Evolutionary conservation across 2,329 filamentous ascomycete species (phyloP).

Genomic region (Pseudogymnoascus destructans): DNA sequence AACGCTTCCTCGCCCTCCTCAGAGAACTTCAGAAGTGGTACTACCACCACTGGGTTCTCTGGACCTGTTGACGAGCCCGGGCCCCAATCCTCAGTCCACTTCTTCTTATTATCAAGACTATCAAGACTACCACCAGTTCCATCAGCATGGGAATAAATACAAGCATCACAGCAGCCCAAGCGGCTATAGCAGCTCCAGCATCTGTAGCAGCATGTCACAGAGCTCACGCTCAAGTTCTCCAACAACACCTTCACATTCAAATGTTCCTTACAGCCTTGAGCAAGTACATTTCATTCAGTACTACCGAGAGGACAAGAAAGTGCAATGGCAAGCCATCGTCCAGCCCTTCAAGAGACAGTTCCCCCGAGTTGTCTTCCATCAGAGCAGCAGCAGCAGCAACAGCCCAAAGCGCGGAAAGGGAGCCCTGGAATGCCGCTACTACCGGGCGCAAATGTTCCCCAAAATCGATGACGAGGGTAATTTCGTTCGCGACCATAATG

Average conservation of each 20-base stretch:
- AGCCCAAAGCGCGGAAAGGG: background rate
- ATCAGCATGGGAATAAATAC: background rate
- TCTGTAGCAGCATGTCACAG: background rate
- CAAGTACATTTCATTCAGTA: conserved; percentile 10
- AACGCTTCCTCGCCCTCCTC: background rate
- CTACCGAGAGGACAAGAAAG: background rate
- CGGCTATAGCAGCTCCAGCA: background rate
- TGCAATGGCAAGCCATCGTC: conserved; percentile 3
- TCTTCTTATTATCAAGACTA: background rate
- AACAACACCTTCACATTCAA: background rate
- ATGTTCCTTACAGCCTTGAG: background rate
- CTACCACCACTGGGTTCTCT: background rate
- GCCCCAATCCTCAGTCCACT: background rate
- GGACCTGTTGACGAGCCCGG: background rate
- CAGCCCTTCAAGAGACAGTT: background rate
- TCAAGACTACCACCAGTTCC: background rate
- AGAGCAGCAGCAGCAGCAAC: background rate
- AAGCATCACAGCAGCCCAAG: background rate
- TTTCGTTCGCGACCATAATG: background rate
- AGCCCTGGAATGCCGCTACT: conserved; percentile 5
- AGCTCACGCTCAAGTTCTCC: background rate
- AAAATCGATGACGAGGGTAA: background rate
- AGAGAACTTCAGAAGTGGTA: background rate
- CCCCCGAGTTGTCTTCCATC: background rate
- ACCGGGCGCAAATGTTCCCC: conserved; percentile 7